A percentile compares a stretch with the other conserved stretches of the same genome.
These are phyloP conservation scores for Globisporangium sylvaticum DNA, from an alignment of 352 stramenopile species.

Conservation along the genomic window DNA sequence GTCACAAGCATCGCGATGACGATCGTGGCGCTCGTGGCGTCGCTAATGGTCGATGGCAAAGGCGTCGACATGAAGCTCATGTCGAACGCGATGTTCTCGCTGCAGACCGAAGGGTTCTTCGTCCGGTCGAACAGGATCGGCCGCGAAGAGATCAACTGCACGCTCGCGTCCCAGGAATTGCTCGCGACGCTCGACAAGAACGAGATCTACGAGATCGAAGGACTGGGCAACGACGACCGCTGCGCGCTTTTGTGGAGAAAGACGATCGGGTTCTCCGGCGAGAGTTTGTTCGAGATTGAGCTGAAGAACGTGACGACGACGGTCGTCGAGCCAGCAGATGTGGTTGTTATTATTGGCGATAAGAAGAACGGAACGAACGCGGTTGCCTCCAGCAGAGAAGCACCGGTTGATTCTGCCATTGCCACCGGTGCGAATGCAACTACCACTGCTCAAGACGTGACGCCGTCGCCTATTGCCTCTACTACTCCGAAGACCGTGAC, in stretches of 20 bases:
- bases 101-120: constrained; percentile 44
- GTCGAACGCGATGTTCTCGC: background rate
- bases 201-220: constrained; percentile 39
- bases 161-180: constrained; percentile 26
- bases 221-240: constrained; percentile 55
- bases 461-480: background rate
- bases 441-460: background rate
- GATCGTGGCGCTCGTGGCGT: constrained; percentile 33
- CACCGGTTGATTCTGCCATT: background rate
- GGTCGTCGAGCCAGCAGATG: background rate
- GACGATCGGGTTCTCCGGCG: background rate
- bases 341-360: background rate
- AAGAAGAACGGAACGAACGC: constrained; percentile 1
- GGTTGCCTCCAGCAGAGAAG: background rate
- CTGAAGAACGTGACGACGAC: constrained; percentile 30
- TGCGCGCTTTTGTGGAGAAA: constrained; percentile 44
- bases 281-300: constrained; percentile 28
- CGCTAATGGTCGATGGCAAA: constrained; percentile 28
- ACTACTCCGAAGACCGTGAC: background rate
- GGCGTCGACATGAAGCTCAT: background rate
- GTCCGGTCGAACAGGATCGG: constrained; percentile 27
- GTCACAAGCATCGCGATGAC: constrained; percentile 19
- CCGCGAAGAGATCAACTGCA: constrained; percentile 55
- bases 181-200: constrained; percentile 39
- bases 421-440: background rate